Conservation (phyloP, 2,329 filamentous ascomycete species). For the Apiospora rasikravindrae region DNA sequence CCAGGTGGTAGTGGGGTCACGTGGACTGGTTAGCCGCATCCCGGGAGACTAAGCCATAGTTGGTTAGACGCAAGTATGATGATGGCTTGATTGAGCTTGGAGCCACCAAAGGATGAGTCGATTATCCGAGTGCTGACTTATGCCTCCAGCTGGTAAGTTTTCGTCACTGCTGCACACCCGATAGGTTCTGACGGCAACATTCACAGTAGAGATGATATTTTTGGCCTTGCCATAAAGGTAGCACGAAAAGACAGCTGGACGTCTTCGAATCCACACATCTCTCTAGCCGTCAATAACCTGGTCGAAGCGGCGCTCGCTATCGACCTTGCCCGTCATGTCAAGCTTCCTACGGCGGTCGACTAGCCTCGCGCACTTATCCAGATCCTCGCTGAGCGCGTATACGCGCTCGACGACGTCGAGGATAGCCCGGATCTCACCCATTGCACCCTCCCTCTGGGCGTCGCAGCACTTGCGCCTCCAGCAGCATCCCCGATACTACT, state of each 20-base stretch:
- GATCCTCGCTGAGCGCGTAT: slow-evolving; percentile 30
- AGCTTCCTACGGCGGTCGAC: slow-evolving; percentile 39
- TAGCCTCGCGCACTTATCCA: slow-evolving; percentile 35
- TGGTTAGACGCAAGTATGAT: slow-evolving; percentile 2
- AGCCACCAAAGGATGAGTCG: slow-evolving; percentile 8
- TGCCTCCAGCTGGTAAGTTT: background rate
- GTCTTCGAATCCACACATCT: slow-evolving; percentile 6
- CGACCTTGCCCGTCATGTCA: slow-evolving; percentile 38
- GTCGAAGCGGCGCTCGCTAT: slow-evolving; percentile 27
- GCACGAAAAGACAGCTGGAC: background rate
- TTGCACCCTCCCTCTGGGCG: slow-evolving; percentile 33
- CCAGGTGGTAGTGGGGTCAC: background rate
- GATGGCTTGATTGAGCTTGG: slow-evolving; percentile 16
- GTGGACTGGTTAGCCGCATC: background rate
- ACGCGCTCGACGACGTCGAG: slow-evolving; percentile 32
- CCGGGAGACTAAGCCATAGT: background rate
- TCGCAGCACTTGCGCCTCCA: slow-evolving; percentile 21
- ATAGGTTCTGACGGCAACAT: background rate
- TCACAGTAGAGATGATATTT: background rate
- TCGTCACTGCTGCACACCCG: background rate
- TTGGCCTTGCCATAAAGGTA: slow-evolving; percentile 21
- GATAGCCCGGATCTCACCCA: slow-evolving; percentile 31
- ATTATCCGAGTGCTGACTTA: background rate
- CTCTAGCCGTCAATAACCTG: slow-evolving; percentile 26
- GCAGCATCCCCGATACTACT: slow-evolving; percentile 33